Evolutionary conservation across 1,284 basidiomycete genomes (phyloP), one percentile per base, ranked within the genome.

Genomic region (Tilletia horrida): DNA sequence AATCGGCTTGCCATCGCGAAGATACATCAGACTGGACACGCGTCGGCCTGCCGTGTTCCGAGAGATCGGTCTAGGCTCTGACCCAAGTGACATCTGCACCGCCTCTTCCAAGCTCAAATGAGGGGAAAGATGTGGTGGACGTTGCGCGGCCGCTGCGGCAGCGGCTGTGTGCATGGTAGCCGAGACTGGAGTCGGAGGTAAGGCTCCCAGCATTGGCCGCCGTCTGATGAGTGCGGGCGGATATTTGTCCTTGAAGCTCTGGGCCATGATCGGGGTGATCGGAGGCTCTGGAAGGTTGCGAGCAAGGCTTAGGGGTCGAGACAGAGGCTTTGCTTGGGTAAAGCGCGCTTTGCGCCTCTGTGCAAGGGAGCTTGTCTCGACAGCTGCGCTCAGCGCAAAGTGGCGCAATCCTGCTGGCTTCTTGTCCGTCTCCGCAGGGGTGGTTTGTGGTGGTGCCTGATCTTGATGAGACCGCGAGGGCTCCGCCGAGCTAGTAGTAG

Each of bases 221-320:
- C 50, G 50, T 13, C 21, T 23, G 13, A 2, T 14, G 13, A 55
- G 18, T 7, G 50, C 8, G 9, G 50, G 50, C 14, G 50, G 50
- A 27, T 55, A 55, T 23, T 25, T 18, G 25, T 55, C 50, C 23
- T 55, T 55, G 50, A 55, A 55, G 50, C 50, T 55, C 25, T 55
- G 50, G 21, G 25, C 13, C 25, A 23, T 25, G 21, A 25, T 7
- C 25, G 50, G 50, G 45, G 21, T n/a, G 16, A 23, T 18, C 3
- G 21, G 45, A n/a, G 45, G 45, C 16, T 18, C 16, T 16, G 18
- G 16, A 6, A n/a, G 4, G 6, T 48, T 23, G 45, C 21, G 18
- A 6, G 45, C 16, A 6, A 23, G 6, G 16, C 45, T 48, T 23
- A 16, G 16, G 3, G 16, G 18, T 16, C 45, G 45, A 6, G 16